Conservation (phyloP, 495 filamentous ascomycete species). For the Viridothelium virens region DNA sequence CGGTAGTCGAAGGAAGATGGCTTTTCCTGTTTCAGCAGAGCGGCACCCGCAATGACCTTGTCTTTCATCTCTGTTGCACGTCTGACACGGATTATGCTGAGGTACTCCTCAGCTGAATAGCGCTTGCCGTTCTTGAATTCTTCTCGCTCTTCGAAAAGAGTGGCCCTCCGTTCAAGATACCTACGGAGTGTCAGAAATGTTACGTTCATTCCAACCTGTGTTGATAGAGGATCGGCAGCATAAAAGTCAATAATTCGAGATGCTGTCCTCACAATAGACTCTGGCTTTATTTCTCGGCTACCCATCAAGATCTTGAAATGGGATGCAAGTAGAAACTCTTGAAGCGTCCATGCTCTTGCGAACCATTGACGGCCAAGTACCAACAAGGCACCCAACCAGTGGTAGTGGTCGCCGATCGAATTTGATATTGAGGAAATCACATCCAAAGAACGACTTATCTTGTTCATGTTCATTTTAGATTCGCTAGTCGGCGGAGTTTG, state of each 20-base stretch:
- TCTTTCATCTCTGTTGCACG: slow-evolving; percentile 6
- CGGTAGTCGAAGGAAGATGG: background rate
- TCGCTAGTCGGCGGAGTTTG: background rate
- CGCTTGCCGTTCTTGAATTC: background rate
- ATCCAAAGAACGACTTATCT: background rate
- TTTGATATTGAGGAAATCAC: background rate
- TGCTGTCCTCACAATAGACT: background rate
- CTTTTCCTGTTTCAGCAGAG: background rate
- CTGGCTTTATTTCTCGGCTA: slow-evolving; percentile 1
- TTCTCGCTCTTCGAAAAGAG: slow-evolving; percentile 5
- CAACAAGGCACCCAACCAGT: slow-evolving; percentile 1
- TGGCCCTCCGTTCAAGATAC: background rate
- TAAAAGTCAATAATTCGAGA: background rate
- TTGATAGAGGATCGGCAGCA: background rate
- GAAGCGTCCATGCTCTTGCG: slow-evolving; percentile 15
- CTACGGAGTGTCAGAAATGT: background rate
- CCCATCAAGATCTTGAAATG: slow-evolving; percentile 3
- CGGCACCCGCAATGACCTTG: background rate
- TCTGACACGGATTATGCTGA: background rate
- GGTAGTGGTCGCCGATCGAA: background rate
- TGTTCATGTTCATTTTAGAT: background rate
- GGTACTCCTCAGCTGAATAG: background rate
- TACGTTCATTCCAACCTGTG: background rate
- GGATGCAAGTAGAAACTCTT: slow-evolving; percentile 7
- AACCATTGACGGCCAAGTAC: slow-evolving; percentile 14